phyloP scores from a whole-genome alignment of 140 eudicot genomes.

The Anethum foeniculum region DNA sequence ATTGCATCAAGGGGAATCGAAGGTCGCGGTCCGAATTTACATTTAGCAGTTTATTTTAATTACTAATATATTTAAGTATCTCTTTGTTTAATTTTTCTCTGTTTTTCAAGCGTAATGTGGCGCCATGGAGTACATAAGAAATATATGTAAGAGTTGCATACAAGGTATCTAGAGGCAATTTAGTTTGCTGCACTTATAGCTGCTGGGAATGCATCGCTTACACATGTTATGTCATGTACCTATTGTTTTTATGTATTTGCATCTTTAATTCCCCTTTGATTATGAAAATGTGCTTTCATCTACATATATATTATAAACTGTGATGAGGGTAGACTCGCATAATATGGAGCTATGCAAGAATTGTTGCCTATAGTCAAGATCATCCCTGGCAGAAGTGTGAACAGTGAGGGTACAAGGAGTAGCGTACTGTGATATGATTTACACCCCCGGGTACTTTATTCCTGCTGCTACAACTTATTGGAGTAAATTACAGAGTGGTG shows the following conservation, averaged over 20 bases:
- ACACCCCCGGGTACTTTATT: no score
- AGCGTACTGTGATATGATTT: no score
- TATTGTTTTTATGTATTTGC: neutral
- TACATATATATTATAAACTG: no score
- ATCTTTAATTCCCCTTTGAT: neutral
- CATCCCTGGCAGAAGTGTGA: no score
- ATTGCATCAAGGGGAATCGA: conserved; percentile 92
- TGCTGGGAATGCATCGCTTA: conserved; percentile 79
- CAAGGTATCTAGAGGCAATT: conserved; percentile 25
- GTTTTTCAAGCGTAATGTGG: conserved; percentile 28
- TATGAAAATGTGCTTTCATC: no score
- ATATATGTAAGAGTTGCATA: conserved; percentile 68
- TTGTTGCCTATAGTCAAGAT: no score
- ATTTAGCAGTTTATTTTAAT: neutral
- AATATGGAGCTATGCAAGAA: no score
- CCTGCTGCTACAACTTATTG: no score
- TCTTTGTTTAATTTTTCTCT: conserved; percentile 17
- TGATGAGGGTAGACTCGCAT: no score
- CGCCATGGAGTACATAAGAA: no score
- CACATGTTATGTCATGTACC: conserved; percentile 43
- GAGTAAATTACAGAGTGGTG: no score
- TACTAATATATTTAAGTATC: neutral
- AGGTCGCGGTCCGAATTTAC: conserved; percentile 89
- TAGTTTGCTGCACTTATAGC: conserved; percentile 4
- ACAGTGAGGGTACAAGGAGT: no score